A percentile compares a stretch with the other conserved stretches of the same genome.
These are phyloP conservation scores for Gossypium schwendimanii DNA, from an alignment of 441 rosid genomes.

Conservation along the genomic window DNA sequence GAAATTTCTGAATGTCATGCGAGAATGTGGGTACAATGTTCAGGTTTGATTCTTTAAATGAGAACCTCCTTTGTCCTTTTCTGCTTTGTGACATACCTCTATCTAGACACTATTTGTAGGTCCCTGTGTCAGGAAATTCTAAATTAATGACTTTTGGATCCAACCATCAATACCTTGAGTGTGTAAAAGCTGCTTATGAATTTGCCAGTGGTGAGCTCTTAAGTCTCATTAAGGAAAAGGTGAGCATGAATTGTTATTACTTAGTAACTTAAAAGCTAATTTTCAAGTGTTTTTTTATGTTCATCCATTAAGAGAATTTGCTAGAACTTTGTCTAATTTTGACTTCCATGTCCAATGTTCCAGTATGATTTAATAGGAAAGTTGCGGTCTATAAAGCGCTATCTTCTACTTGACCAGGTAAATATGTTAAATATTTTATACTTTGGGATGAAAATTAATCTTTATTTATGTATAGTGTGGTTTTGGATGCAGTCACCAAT, in stretches of 20 bases:
- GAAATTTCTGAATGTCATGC: conserved; percentile 90
- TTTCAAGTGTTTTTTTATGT: neutral
- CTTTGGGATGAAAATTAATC: neutral
- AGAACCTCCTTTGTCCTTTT: conserved; percentile 7
- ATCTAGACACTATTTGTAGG: conserved; percentile 36
- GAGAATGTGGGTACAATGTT: conserved; percentile 94
- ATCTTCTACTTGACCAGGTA: conserved; percentile 99
- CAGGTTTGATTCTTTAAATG: conserved; percentile 45
- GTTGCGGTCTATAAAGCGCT: conserved; percentile 84
- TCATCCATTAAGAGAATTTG: conserved; percentile 7
- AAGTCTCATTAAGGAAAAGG: conserved; percentile 80
- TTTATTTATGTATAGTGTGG: neutral
- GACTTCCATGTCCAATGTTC: conserved; percentile 18
- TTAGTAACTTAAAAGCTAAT: neutral
- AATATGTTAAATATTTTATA: conserved; percentile 10
- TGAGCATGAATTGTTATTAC: conserved; percentile 17
- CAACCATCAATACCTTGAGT: conserved; percentile 90
- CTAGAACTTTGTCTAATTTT: conserved; percentile 14
- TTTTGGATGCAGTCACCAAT: neutral
- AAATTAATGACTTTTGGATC: conserved; percentile 74
- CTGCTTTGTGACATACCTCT: conserved; percentile 16
- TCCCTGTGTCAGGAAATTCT: conserved; percentile 73
- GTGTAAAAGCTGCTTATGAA: conserved; percentile 83
- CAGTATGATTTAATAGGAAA: conserved; percentile 89
- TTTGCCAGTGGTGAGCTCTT: conserved; percentile 82